These are phyloP conservation scores for Pyricularia sp. DNA, from an alignment of 2,329 filamentous ascomycete species.

Conservation along the genomic window DNA sequence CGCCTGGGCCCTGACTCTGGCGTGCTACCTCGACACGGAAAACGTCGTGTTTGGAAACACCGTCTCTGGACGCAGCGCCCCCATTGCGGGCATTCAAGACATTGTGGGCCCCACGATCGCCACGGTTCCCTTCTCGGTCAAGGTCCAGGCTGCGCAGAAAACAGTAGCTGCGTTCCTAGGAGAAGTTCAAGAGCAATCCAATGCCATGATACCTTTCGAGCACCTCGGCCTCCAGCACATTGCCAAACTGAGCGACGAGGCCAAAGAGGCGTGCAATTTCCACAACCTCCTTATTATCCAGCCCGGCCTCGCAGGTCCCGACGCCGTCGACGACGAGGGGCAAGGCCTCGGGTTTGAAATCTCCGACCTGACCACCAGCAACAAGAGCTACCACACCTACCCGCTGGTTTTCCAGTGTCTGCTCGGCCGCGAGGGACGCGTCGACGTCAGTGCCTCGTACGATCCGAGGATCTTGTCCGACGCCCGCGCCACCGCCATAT, in stretches of 20 bases:
- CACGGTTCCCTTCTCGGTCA: slow-evolving; percentile 19
- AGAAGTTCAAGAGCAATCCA: background rate
- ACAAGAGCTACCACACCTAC: background rate
- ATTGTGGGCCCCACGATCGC: slow-evolving; percentile 21
- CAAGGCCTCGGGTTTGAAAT: background rate
- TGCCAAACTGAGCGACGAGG: background rate
- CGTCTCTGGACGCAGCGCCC: slow-evolving; percentile 17
- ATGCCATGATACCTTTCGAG: slow-evolving; percentile 1
- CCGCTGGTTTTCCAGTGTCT: background rate
- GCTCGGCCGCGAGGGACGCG: background rate
- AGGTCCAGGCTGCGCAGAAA: slow-evolving; percentile 7
- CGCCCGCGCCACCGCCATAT: background rate
- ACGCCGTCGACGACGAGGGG: background rate
- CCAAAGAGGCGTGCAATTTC: background rate
- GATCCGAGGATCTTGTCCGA: background rate
- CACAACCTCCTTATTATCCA: background rate
- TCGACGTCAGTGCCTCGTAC: background rate
- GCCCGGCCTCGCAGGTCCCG: background rate
- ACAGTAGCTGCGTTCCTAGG: slow-evolving; percentile 3
- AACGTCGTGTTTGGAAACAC: slow-evolving; percentile 17
- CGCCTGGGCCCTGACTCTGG: slow-evolving; percentile 1
- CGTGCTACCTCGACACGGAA: background rate
- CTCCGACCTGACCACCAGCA: background rate
- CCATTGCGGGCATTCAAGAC: slow-evolving; percentile 15
- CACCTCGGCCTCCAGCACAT: slow-evolving; percentile 1